Evolutionary conservation across 768 basidiomycete genomes (phyloP).

Genomic region (Boletus insuetus): DNA sequence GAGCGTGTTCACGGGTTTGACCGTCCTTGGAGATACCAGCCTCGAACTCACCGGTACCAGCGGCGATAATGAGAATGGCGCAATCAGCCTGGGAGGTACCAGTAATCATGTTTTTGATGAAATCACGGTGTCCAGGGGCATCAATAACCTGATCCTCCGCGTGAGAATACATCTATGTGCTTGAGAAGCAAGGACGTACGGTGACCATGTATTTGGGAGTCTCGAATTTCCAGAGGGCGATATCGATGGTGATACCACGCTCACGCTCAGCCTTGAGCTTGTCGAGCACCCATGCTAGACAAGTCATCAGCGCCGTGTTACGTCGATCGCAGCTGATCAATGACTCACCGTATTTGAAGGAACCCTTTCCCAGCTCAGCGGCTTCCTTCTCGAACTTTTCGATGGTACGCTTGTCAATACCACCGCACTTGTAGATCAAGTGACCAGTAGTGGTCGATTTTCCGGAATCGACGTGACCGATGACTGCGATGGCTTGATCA

Average conservation of each 20-base stretch:
- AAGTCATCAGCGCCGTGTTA: slow-evolving; percentile 24
- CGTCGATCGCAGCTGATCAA: slow-evolving; percentile 15
- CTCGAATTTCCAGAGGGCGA: slow-evolving; percentile 99
- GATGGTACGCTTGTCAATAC: slow-evolving; percentile 99
- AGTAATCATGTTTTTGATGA: slow-evolving; percentile 99
- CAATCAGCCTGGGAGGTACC: slow-evolving; percentile 99
- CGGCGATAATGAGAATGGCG: slow-evolving; percentile 98
- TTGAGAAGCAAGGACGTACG: slow-evolving; percentile 43
- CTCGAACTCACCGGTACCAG: slow-evolving; percentile 99
- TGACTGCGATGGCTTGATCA: slow-evolving; percentile 57
- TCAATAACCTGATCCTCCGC: slow-evolving; percentile 80
- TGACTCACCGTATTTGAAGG: slow-evolving; percentile 90
- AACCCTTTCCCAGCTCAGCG: slow-evolving; percentile 99
- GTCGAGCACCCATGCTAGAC: slow-evolving; percentile 97
- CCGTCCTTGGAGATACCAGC: slow-evolving; percentile 99
- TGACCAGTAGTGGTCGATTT: slow-evolving; percentile 99
- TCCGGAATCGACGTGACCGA: slow-evolving; percentile 99
- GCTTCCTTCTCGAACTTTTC: slow-evolving; percentile 99
- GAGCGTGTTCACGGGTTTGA: slow-evolving; percentile 99
- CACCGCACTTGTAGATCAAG: slow-evolving; percentile 99
- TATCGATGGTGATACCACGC: slow-evolving; percentile 99
- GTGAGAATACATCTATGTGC: background rate
- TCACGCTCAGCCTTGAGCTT: slow-evolving; percentile 99
- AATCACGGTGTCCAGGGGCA: slow-evolving; percentile 99
- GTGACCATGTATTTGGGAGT: slow-evolving; percentile 96